Conservation (phyloP, 179 eudicot species). For the Silene vulgaris region DNA sequence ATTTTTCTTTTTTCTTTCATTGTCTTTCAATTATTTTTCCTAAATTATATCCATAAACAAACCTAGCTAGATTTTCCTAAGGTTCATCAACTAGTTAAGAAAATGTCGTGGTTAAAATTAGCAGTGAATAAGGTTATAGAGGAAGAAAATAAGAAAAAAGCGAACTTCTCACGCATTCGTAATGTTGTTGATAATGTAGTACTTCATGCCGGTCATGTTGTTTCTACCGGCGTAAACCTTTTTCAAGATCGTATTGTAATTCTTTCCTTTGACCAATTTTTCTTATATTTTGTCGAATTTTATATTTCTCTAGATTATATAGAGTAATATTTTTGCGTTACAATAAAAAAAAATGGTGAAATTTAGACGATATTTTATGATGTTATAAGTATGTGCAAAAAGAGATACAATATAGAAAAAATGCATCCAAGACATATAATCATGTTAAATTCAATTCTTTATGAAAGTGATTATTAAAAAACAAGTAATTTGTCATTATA, state of each 20-base stretch:
- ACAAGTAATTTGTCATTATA: too few species aligned
- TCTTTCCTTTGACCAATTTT: neutral
- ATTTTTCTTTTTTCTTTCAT: neutral
- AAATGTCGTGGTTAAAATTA: slow-evolving; percentile 63
- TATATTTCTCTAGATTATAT: neutral
- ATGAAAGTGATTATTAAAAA: too few species aligned
- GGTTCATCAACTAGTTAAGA: neutral
- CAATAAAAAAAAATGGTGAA: neutral
- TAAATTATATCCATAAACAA: too few species aligned
- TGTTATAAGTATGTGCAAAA: too few species aligned
- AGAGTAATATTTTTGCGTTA: too few species aligned
- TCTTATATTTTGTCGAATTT: neutral
- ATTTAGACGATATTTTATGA: too few species aligned
- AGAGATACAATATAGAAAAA: too few species aligned
- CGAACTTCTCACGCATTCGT: slow-evolving; percentile 44
- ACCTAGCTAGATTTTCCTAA: neutral
- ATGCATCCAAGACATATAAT: too few species aligned
- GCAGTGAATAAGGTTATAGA: slow-evolving; percentile 56
- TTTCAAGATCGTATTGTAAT: slow-evolving; percentile 58
- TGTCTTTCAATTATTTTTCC: too few species aligned
- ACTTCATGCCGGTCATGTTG: slow-evolving; percentile 52
- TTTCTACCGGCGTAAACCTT: slow-evolving; percentile 52
- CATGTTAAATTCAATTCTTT: too few species aligned
- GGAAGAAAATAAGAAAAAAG: slow-evolving; percentile 35
- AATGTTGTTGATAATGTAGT: slow-evolving; percentile 55